A percentile compares a stretch with the other conserved stretches of the same genome.
These are phyloP conservation scores for Cytospora leucostoma DNA, from an alignment of 2,329 filamentous ascomycete genomes.

Conservation along the genomic window DNA sequence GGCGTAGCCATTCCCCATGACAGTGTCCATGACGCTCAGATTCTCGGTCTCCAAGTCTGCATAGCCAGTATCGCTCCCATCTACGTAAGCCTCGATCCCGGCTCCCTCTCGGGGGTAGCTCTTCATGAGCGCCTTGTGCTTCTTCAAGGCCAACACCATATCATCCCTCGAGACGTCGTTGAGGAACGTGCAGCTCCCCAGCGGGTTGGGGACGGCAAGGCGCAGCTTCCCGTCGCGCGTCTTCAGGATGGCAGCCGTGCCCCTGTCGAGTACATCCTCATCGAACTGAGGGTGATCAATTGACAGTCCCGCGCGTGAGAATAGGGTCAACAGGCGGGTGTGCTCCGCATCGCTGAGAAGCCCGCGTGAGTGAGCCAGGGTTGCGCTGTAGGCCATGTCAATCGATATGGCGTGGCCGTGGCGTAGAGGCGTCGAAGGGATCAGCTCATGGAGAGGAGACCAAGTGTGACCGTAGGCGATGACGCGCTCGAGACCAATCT, in stretches of 20 bases:
- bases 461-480: slow-evolving; percentile 76
- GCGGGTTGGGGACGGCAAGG: slow-evolving; percentile 67
- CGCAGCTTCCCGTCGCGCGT: slow-evolving; percentile 69
- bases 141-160: slow-evolving; percentile 59
- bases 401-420: slow-evolving; percentile 76
- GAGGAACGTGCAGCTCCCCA: slow-evolving; percentile 67
- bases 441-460: slow-evolving; percentile 71
- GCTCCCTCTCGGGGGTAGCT: slow-evolving; percentile 63
- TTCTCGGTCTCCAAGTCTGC: slow-evolving; percentile 39
- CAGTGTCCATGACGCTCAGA: slow-evolving; percentile 46
- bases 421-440: slow-evolving; percentile 67
- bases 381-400: slow-evolving; percentile 75
- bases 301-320: slow-evolving; percentile 69
- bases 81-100: slow-evolving; percentile 69
- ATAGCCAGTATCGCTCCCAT: slow-evolving; percentile 67
- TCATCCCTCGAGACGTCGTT: slow-evolving; percentile 66
- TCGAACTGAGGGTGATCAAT: slow-evolving; percentile 72
- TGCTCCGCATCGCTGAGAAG: slow-evolving; percentile 63
- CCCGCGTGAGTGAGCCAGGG: slow-evolving; percentile 64
- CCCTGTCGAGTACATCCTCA: slow-evolving; percentile 64
- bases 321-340: slow-evolving; percentile 62
- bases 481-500: slow-evolving; percentile 70
- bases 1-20: slow-evolving; percentile 39
- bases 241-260: slow-evolving; percentile 68
- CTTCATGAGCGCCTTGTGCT: slow-evolving; percentile 66